A percentile compares a stretch with the other conserved stretches of the same genome.
Evolutionary conservation across 352 stramenopile species (phyloP).

Genomic region (Ophiocytium majus): DNA sequence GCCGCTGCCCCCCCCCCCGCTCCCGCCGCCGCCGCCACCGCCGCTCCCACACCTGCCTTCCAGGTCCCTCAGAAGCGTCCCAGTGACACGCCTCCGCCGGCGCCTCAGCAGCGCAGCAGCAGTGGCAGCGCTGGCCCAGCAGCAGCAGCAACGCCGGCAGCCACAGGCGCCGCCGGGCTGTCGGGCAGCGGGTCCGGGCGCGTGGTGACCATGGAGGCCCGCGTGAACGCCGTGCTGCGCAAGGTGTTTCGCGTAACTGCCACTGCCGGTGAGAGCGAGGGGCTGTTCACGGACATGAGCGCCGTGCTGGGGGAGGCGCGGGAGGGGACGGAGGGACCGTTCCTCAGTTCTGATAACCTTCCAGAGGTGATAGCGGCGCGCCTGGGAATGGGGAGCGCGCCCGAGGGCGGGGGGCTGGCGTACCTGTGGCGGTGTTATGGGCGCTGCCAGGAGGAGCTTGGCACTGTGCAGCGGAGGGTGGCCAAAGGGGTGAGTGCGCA

Average conservation of each 20-base stretch:
- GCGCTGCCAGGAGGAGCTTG: slow-evolving; percentile 42
- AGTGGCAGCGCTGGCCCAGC: not conserved
- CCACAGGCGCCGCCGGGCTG: not conserved
- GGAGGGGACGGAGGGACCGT: not conserved
- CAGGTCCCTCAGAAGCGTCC: not conserved
- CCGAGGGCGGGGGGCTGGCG: not conserved
- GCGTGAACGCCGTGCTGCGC: not conserved
- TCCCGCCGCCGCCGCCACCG: not conserved
- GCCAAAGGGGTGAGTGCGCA: too few relatives aligned
- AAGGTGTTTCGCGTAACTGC: slow-evolving; percentile 21
- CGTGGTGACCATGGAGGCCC: not conserved
- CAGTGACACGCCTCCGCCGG: not conserved
- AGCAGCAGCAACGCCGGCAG: too few relatives aligned
- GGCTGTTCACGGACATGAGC: not conserved
- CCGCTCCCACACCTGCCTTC: not conserved
- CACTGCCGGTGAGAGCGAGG: not conserved
- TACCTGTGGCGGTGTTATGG: slow-evolving; percentile 34
- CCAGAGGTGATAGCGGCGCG: slow-evolving; percentile 5
- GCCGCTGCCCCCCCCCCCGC: not conserved
- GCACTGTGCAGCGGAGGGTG: slow-evolving; percentile 25
- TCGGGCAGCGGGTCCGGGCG: not conserved
- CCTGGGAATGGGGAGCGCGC: not conserved
- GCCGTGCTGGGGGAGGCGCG: not conserved
- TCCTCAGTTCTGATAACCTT: not conserved
- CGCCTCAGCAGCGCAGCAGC: too few relatives aligned